Conservation (phyloP, 1,284 basidiomycete genomes). For the Heterobasidion occidentale region DNA sequence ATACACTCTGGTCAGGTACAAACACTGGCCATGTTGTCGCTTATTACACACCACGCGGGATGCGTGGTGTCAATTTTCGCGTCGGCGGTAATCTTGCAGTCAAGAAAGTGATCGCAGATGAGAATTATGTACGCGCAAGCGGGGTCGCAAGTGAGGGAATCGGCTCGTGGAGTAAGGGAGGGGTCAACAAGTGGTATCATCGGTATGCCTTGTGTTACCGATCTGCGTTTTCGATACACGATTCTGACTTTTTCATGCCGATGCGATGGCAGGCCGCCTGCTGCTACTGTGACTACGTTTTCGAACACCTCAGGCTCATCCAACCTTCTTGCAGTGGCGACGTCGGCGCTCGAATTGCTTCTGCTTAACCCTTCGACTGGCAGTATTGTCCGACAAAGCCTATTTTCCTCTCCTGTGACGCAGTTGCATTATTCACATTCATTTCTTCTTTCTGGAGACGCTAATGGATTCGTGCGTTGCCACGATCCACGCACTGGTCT, state of each 20-base stretch:
- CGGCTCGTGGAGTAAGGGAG: constrained; percentile 74
- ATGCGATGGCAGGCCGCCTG: constrained; percentile 22
- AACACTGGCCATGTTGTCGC: constrained; percentile 69
- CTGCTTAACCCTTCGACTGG: constrained; percentile 74
- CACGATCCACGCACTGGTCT: constrained; percentile 76
- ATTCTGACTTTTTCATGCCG: neutral
- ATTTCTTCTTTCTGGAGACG: constrained; percentile 66
- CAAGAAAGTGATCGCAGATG: constrained; percentile 66
- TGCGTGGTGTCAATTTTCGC: constrained; percentile 73
- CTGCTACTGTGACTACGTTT: constrained; percentile 46
- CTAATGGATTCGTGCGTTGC: constrained; percentile 78
- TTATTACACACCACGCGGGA: constrained; percentile 60
- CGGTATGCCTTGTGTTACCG: constrained; percentile 37
- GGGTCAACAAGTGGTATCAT: constrained; percentile 75
- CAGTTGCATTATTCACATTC: constrained; percentile 62
- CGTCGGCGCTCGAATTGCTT: constrained; percentile 55
- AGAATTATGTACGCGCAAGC: constrained; percentile 65
- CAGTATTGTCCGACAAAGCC: constrained; percentile 50
- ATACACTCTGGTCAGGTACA: constrained; percentile 84
- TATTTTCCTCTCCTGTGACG: constrained; percentile 49
- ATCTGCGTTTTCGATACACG: neutral
- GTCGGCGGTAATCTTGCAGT: constrained; percentile 59
- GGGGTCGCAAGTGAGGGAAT: constrained; percentile 51
- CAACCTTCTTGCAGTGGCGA: constrained; percentile 52
- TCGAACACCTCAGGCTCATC: constrained; percentile 46